Conservation (phyloP, 176 grass and related monocot genomes). For the Eragrostis nindensis region DNA sequence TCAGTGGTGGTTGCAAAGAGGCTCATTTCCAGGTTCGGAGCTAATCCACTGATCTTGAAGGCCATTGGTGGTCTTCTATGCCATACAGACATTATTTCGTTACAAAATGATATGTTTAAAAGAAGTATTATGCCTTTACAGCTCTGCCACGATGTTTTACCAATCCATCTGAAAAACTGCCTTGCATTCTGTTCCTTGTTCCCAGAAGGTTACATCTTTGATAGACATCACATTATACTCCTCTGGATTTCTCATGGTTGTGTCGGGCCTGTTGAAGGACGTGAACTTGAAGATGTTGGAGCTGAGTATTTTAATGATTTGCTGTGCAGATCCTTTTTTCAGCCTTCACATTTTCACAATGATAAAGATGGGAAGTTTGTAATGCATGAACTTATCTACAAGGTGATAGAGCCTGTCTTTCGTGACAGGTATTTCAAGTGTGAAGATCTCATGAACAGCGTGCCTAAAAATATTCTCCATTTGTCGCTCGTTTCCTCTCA, state of each 20-base stretch:
- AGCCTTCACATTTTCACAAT: background rate
- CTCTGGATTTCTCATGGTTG: constrained; percentile 49
- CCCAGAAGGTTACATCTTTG: constrained; percentile 37
- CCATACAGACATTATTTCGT: background rate
- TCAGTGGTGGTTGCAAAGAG: background rate
- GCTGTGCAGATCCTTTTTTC: constrained; percentile 48
- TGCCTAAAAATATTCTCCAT: constrained; percentile 33
- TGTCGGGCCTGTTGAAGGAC: constrained; percentile 1
- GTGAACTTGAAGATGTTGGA: constrained; percentile 24
- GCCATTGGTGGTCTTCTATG: constrained; percentile 14
- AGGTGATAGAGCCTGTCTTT: background rate
- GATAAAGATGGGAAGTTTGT: constrained; percentile 41
- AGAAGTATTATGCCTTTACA: background rate
- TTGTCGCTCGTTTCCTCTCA: constrained; percentile 23
- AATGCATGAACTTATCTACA: constrained; percentile 40
- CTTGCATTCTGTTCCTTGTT: constrained; percentile 52
- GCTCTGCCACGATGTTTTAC: constrained; percentile 28
- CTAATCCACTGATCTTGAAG: constrained; percentile 1
- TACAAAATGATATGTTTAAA: background rate
- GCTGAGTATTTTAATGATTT: constrained; percentile 48
- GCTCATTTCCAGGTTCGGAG: constrained; percentile 4
- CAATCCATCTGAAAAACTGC: constrained; percentile 37
- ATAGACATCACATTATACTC: constrained; percentile 23
- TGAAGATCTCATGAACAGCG: background rate
- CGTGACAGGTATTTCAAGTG: constrained; percentile 12